A percentile compares a stretch with the other conserved stretches of the same genome.
Conservation (phyloP, 2,329 filamentous ascomycete genomes). For the Teratosphaeria viscida region DNA sequence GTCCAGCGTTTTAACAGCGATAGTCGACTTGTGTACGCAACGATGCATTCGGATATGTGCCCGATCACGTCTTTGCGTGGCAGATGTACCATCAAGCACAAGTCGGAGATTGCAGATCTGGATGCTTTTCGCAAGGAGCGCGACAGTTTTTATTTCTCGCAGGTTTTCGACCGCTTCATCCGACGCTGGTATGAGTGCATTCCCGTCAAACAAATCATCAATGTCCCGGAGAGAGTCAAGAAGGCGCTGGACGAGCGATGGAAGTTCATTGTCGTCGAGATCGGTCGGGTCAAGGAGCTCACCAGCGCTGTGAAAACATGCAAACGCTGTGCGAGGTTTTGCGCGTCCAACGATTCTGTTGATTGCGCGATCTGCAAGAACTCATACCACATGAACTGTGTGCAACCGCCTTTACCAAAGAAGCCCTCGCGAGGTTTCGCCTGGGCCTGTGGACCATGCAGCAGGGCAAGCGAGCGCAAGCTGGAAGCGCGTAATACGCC, state of each 20-base stretch:
- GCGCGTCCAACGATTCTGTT: slow-evolving; percentile 89
- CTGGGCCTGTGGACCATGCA: slow-evolving; percentile 95
- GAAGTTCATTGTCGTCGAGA: slow-evolving; percentile 92
- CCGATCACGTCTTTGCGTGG: slow-evolving; percentile 86
- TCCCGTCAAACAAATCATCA: slow-evolving; percentile 83
- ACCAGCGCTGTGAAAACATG: slow-evolving; percentile 93
- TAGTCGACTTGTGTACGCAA: slow-evolving; percentile 82
- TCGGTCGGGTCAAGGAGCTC: slow-evolving; percentile 85
- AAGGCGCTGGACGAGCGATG: slow-evolving; percentile 91
- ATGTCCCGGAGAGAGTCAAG: slow-evolving; percentile 90
- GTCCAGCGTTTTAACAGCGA: slow-evolving; percentile 87
- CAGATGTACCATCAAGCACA: slow-evolving; percentile 83
- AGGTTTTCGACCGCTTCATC: slow-evolving; percentile 96
- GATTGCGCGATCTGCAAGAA: slow-evolving; percentile 91
- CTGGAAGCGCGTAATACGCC: slow-evolving; percentile 84
- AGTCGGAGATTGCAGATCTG: slow-evolving; percentile 71
- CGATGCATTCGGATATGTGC: slow-evolving; percentile 97
- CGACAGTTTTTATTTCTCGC: slow-evolving; percentile 93
- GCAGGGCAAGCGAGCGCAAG: slow-evolving; percentile 86
- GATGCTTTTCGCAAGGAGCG: slow-evolving; percentile 75
- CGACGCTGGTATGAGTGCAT: slow-evolving; percentile 97
- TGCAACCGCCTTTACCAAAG: slow-evolving; percentile 80
- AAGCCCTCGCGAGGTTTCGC: slow-evolving; percentile 96
- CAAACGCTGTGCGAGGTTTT: slow-evolving; percentile 84
- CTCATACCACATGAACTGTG: slow-evolving; percentile 98